Evolutionary conservation across 2,329 filamentous ascomycete species (phyloP), one percentile per base, ranked within the genome.

Genomic region (Lecanicillium sp.): DNA sequence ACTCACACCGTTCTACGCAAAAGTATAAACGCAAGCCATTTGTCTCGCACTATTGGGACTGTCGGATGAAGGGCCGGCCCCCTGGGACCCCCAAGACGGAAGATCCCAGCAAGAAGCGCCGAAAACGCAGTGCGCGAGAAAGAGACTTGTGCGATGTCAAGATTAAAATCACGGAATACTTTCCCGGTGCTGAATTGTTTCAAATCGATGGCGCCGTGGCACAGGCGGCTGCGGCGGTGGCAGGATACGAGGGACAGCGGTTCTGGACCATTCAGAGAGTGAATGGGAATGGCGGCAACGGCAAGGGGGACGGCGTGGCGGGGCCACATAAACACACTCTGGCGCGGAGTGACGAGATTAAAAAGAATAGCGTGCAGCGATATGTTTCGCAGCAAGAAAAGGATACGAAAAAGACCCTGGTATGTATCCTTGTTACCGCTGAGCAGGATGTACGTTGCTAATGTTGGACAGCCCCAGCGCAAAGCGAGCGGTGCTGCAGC

Each of bases 141-240:
- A 71, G 82, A 11, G 82, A 88, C 60, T 68, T 88, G n/a, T 90
- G 85, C 56, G 83, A 89, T 57, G 84, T 89, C 46, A 89, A 89
- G 62, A 87, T 89, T 57, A 89, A 88, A 58, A 85, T 89, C 43
- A 87, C 83, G 3, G 84, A 89, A 58, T 85, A 85, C 60, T 81
- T 83, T 38, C 74, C 80, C 9, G 74, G 71, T 55, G 58, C 64
- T 2, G 56, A 61, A 14, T 30, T 37, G 9, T 51, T 65, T 30
- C 56, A 57, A 32, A 48, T 49, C n/a, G 51, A 53, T 14, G 41
- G 48, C 19, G 29, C 29, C 17, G 48, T 42, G 9, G 44, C 41
- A 6, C 42, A 45, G 5, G 42, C 48, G 6, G 45, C 41, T 6
- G 43, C 37, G 9, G 31, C 50, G 44, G 54, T 64, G 5, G 38